These are phyloP conservation scores for Blastocystis sp. DNA, from an alignment of 352 stramenopile species.

Conservation along the genomic window DNA sequence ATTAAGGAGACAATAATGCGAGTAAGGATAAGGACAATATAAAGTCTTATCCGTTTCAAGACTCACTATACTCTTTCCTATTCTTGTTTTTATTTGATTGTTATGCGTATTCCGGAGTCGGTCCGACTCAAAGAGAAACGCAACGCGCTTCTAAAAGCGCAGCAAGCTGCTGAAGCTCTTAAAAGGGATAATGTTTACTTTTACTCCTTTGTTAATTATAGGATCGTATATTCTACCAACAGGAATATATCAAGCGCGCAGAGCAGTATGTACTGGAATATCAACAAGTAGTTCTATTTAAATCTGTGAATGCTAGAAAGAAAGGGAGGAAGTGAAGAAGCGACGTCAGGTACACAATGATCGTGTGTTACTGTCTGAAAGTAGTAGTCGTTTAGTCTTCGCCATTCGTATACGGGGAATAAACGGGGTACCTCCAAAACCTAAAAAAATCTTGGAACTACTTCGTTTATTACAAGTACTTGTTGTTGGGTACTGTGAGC, in stretches of 20 bases:
- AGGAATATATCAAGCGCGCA: constrained; percentile 12
- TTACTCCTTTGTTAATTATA: not conserved
- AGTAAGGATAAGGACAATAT: not conserved
- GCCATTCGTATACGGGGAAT: constrained; percentile 97
- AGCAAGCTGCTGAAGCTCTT: not conserved
- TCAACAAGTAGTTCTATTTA: constrained; percentile 66
- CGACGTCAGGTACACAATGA: constrained; percentile 88
- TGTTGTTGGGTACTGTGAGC: not conserved
- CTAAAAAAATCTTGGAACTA: constrained; percentile 90
- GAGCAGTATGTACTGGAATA: constrained; percentile 66
- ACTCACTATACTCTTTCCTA: not conserved
- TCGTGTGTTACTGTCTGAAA: constrained; percentile 89
- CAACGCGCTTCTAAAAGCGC: not conserved
- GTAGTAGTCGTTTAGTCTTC: constrained; percentile 89
- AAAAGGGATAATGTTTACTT: not conserved
- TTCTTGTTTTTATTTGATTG: not conserved
- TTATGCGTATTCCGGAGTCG: constrained; percentile 5
- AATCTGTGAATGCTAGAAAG: constrained; percentile 69
- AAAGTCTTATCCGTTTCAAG: not conserved
- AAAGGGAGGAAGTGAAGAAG: constrained; percentile 84
- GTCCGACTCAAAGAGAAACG: constrained; percentile 47
- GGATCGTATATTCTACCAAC: not conserved
- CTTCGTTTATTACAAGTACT: constrained; percentile 87
- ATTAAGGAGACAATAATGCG: not conserved
- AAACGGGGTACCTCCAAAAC: constrained; percentile 67